Base-by-base conservation (phyloP, 164 flowering plant species). In the Protea cynaroides region DNA sequence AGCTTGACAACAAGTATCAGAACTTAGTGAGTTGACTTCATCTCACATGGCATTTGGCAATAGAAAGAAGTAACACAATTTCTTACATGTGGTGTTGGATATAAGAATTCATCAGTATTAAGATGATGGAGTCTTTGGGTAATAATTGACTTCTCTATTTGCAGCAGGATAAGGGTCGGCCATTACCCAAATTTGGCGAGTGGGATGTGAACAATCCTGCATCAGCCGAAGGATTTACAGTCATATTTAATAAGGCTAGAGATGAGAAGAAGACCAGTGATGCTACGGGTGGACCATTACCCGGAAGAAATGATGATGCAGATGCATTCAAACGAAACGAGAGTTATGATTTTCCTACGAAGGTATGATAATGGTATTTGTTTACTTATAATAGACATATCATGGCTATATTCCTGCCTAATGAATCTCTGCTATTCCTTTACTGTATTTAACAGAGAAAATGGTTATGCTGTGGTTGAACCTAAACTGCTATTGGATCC, bases 161-260 rank as follows among this genome's bases (percentile, higher is more conserved):
- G 59, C 79, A 76, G 83, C 76, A 77, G 78, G 83, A 77, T 25
- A 79, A 56, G 71, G 87, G 83, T 43, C 66, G 74, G 34, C 82
- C 88, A 17, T 73, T 87, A 72, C 93, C 93, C 8, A 87, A 87
- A 69, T 87, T 87, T 63, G 93, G 93, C 1, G 90, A 87, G 61
- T 85, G 93, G 93, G 93, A 87, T 74, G 90, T 85, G 22, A 87
- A 84, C 56, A 81, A 87, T 65, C 93, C 90, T 13, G 88, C 87
- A 15, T 78, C 88, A 9, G 87, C 89, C 5, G 89, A 81, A 65
- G 88, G 90, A 38, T 85, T 82, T 56, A 86, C 93, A 0, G 87
- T 87, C 64, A 87, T 87, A 62, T 87, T 87, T 62, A 81, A 78
- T 81, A 84, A 82, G 78, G 93, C 90, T 37, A 84, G 90, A 71